Conservation (phyloP, 2,329 filamentous ascomycete genomes). For the Aureobasidium pullulans region DNA sequence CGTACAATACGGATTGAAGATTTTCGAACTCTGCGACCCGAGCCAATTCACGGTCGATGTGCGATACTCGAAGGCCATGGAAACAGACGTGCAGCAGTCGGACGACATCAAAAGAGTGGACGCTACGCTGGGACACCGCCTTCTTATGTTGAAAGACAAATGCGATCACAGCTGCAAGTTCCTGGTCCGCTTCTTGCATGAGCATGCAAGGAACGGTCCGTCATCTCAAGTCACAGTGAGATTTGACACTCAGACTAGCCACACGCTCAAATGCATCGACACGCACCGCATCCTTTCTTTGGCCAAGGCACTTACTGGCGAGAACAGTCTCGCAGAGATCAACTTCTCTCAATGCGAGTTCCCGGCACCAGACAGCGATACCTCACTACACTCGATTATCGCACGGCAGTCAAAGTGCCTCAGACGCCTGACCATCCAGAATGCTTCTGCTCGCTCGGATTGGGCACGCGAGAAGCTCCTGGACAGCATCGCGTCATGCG, state of each 20-base stretch:
- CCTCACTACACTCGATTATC: neutral
- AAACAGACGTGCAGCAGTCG: too few relatives aligned
- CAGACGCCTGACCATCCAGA: neutral
- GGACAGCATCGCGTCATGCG: neutral
- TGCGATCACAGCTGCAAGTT: neutral
- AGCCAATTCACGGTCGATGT: neutral
- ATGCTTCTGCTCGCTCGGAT: neutral
- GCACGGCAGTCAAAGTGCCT: neutral
- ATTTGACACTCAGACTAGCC: neutral
- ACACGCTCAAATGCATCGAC: neutral
- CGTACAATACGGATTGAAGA: neutral
- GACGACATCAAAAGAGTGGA: too few relatives aligned
- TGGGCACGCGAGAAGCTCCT: neutral
- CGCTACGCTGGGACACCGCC: too few relatives aligned
- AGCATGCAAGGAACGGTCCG: neutral
- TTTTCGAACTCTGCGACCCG: too few relatives aligned
- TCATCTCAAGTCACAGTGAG: neutral
- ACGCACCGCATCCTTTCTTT: neutral
- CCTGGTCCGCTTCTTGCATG: neutral
- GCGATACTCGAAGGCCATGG: neutral
- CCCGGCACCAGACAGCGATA: too few relatives aligned
- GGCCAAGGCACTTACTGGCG: accelerated
- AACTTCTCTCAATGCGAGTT: neutral
- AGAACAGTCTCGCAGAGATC: neutral
- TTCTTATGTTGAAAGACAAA: neutral